A percentile compares a stretch with the other conserved stretches of the same genome.
Evolutionary conservation across 2,329 filamentous ascomycete genomes (phyloP).

Genomic region (Dichotomopilus funicola): DNA sequence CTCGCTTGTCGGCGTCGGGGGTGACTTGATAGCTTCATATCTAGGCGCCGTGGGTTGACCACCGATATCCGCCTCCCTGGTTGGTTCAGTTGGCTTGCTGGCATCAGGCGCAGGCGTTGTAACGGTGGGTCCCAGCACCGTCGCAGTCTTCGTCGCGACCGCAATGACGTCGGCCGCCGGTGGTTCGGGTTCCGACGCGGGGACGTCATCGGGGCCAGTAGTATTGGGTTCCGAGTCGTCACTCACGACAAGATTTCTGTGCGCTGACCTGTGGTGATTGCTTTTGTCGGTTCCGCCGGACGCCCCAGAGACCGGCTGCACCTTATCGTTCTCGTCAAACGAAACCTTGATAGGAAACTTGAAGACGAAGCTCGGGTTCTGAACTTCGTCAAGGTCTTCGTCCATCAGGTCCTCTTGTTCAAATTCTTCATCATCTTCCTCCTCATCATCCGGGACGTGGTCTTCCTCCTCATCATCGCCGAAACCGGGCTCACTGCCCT

Average conservation of each 20-base stretch:
- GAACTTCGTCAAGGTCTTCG: constrained; percentile 42
- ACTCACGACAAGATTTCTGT: constrained; percentile 23
- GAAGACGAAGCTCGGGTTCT: constrained; percentile 58
- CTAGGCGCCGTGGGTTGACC: constrained; percentile 9
- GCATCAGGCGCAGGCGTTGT: neutral
- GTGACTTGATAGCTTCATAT: constrained; percentile 18
- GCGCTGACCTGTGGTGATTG: constrained; percentile 18
- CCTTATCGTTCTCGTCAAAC: constrained; percentile 32
- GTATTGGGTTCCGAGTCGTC: constrained; percentile 22
- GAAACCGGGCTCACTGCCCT: constrained; percentile 65
- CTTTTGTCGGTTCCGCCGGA: constrained; percentile 11
- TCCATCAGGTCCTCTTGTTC: constrained; percentile 45
- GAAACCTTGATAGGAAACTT: constrained; percentile 55
- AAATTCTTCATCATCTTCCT: constrained; percentile 51
- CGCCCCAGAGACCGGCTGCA: constrained; percentile 27
- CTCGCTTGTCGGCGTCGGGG: constrained; percentile 24
- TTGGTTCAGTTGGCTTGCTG: neutral
- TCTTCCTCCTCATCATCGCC: constrained; percentile 68
- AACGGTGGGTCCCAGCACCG: neutral
- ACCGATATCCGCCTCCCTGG: neutral
- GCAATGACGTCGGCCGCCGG: constrained; percentile 22
- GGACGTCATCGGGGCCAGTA: constrained; percentile 24
- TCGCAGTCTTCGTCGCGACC: constrained; percentile 19
- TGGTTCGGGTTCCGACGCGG: constrained; percentile 24
- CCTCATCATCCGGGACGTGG: constrained; percentile 53